Percentiles rank a stretch among this genome's conserved stretches.
Evolutionary conservation across 164 flowering plant genomes (phyloP).

Genomic region (Vitis rupestris): DNA sequence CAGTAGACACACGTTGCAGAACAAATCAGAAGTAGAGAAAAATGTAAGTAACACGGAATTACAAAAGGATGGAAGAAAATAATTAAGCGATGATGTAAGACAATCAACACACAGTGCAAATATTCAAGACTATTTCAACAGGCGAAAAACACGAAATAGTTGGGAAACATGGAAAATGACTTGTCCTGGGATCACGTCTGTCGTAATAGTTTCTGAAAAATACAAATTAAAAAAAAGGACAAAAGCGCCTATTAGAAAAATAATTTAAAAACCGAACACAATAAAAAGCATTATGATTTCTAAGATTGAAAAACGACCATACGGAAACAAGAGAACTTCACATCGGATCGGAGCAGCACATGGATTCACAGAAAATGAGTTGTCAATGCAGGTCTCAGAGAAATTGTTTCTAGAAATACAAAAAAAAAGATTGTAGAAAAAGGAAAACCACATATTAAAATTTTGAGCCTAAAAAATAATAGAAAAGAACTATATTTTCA

Average conservation of each 20-base stretch:
- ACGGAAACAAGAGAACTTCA: background rate
- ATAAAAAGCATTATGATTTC: background rate
- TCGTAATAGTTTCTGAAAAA: background rate
- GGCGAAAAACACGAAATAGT: background rate
- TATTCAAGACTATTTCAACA: background rate
- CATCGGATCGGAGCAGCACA: background rate
- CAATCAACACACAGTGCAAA: background rate
- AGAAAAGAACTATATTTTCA: too few species aligned
- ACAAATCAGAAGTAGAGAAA: background rate
- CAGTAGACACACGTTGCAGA: background rate
- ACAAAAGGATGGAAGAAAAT: background rate
- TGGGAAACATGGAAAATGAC: slow-evolving; percentile 9
- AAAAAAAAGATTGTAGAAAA: too few species aligned
- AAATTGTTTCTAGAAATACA: background rate
- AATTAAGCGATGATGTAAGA: background rate
- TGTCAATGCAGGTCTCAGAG: background rate
- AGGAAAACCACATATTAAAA: too few species aligned
- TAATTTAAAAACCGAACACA: too few species aligned
- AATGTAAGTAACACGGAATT: background rate
- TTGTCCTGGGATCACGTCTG: background rate
- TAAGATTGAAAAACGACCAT: background rate
- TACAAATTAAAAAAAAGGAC: background rate
- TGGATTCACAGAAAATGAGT: too few species aligned
- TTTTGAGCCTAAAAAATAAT: too few species aligned
- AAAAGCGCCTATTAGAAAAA: too few species aligned